phyloP scores from a whole-genome alignment of 495 filamentous ascomycete species.

The Margaritispora aquatica region DNA sequence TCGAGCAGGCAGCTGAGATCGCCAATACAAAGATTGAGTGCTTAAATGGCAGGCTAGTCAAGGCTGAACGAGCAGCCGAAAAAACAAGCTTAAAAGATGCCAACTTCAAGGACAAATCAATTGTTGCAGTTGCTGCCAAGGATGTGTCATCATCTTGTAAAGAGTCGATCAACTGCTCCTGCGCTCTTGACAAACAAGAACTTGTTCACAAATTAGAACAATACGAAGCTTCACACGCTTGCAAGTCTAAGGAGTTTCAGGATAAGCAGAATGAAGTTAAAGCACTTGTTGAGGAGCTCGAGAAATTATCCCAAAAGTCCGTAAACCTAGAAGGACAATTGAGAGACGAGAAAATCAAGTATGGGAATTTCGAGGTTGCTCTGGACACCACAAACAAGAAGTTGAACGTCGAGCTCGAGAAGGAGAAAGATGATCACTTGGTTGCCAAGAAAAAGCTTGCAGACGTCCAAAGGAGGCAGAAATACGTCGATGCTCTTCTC shows the following conservation, averaged over 20 bases:
- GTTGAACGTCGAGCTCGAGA: neutral
- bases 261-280: neutral
- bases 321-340: neutral
- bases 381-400: too few relatives aligned
- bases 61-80: neutral
- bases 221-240: neutral
- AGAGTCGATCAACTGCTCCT: too few relatives aligned
- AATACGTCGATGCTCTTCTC: neutral
- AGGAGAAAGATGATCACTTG: neutral
- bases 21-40: neutral
- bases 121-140: neutral
- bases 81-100: too few relatives aligned
- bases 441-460: neutral
- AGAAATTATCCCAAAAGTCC: neutral
- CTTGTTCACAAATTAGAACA: neutral
- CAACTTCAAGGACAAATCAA: neutral
- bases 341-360: too few relatives aligned
- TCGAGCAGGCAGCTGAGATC: neutral
- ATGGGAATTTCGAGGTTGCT: too few relatives aligned
- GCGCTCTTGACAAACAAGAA: too few relatives aligned
- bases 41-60: neutral
- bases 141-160: neutral
- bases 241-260: neutral
- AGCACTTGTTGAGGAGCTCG: neutral
- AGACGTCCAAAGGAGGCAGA: neutral